Evolutionary conservation across 2,329 filamentous ascomycete genomes (phyloP), one percentile per base, ranked within the genome.

Genomic region (Fusarium abutilonis): DNA sequence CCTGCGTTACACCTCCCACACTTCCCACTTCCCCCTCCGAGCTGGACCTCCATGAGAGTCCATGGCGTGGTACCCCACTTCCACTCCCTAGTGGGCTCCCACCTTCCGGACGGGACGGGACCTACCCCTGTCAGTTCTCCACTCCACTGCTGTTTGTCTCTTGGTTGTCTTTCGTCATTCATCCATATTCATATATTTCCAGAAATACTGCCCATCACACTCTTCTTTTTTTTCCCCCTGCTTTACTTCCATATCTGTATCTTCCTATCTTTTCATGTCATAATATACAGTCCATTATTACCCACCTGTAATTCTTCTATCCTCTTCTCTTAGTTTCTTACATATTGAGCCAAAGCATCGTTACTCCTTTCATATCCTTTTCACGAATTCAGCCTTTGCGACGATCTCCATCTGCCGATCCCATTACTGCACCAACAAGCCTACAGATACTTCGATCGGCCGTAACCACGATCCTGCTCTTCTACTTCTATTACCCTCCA

Each of bases 91-190:
- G 23, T 26, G 23, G 23, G 23, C 23, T 26, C 23, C 23, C 23
- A 26, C 23, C 23, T 26, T 8, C 23, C 23, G 23, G 23, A 4
- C 23, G 4, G 2, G 23, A 26, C 23, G 6, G 23, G 23, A 26
- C 23, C 23, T 7, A 4, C 3, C 23, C 23, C 23, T 26, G 19
- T 19, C 19, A 19, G 19, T 19, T 19, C 19, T 19, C 19, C 19
- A 19, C 19, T 19, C 4, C 19, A 19, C 31, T 32, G 15, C 19
- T 43, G 32, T 48, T 15, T 43, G 32, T 48, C 32, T 21, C 21
- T 29, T 35, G 7, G 28, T 13, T 34, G 36, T 36, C 52, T 38
- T 40, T 57, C 52, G 61, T 64, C 56, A 64, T 61, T 60, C 48
- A 52, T 52, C 40, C 21, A 17, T 50, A 43, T 11, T 29, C 26